These are phyloP conservation scores for Amanita exitialis DNA, from an alignment of 768 basidiomycete genomes.

Conservation along the genomic window DNA sequence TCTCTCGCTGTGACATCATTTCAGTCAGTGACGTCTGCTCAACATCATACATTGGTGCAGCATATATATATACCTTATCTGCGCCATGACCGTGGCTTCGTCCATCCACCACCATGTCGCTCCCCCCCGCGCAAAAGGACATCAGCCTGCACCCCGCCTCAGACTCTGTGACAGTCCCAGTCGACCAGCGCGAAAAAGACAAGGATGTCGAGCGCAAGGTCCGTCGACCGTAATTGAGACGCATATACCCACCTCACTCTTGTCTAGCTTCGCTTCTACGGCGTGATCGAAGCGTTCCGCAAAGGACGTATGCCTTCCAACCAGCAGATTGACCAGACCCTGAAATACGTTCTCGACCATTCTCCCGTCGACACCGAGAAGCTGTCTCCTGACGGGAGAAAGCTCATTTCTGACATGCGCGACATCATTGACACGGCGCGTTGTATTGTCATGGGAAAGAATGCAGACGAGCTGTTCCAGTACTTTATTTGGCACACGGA, in stretches of 20 bases:
- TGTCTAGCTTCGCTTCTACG: constrained; percentile 61
- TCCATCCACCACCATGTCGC: constrained; percentile 42
- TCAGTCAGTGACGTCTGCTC: neutral
- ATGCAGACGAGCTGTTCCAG: constrained; percentile 85
- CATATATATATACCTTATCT: neutral
- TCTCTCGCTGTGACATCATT: neutral
- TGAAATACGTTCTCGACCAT: constrained; percentile 53
- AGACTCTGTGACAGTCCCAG: constrained; percentile 58
- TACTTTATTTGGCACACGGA: constrained; percentile 80
- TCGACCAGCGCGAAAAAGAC: constrained; percentile 48
- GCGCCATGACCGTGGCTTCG: neutral
- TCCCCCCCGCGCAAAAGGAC: constrained; percentile 53
- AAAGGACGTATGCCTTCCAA: constrained; percentile 75
- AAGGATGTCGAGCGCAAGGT: constrained; percentile 78
- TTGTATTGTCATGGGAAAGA: constrained; percentile 72
- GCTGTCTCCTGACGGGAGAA: constrained; percentile 69
- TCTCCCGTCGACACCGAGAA: constrained; percentile 50
- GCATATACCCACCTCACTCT: neutral
- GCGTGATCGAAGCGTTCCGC: constrained; percentile 72
- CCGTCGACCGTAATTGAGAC: neutral
- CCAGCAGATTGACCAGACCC: constrained; percentile 63
- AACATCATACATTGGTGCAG: neutral
- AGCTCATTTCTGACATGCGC: constrained; percentile 66
- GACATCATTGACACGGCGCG: constrained; percentile 73
- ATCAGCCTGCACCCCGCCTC: constrained; percentile 45